Evolutionary conservation across 176 grass and related monocot species (phyloP), one percentile per base, ranked within the genome.

Genomic region (bread wheat (Triticum aestivum)): DNA sequence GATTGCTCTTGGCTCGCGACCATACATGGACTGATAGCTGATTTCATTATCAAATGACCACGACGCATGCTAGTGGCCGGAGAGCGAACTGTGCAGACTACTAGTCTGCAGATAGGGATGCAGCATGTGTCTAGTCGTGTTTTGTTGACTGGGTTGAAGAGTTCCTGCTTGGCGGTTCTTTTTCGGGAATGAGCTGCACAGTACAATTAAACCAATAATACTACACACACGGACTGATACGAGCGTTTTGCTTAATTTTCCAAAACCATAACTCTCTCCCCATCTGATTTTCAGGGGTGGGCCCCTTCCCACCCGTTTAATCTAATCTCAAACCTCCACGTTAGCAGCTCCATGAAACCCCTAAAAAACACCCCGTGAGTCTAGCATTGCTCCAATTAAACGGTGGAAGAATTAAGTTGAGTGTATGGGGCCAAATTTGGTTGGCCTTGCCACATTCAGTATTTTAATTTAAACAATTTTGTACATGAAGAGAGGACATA

Each of bases 51-150:
- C 11, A 23, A 51, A 41, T 29, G 65, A 83, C 24, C 23, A 59
- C 41, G 54, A 83, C 84, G 78, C 84, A 65, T 33, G 72, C 79
- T 72, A 10, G 34, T 62, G 2, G 64, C 51, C 51, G 66, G 41
- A 39, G 10, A 54, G 51, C 56, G 71, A 39, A 78, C 15, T 9
- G 52, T 5, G 4, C 10, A 2, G n/a, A 21, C 6, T 64, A 15
- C 59, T 79, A 44, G 61, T 42, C 59, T 18, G 33, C 34, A 4
- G 24, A 23, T 5, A 15, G 11, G 69, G 21, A 15, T 20, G 82
- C 17, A 37, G 8, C 30, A 54, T 63, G 79, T 78, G 35, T 70
- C 47, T 63, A 79, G 45, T 38, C 4, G 20, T 54, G 30, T 39
- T 87, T 83, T 62, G 12, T 34, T 69, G 73, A 88, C 73, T 5